Evolutionary conservation across 2,329 filamentous ascomycete species (phyloP).

Genomic region (Hymenoscyphus fraxineus): DNA sequence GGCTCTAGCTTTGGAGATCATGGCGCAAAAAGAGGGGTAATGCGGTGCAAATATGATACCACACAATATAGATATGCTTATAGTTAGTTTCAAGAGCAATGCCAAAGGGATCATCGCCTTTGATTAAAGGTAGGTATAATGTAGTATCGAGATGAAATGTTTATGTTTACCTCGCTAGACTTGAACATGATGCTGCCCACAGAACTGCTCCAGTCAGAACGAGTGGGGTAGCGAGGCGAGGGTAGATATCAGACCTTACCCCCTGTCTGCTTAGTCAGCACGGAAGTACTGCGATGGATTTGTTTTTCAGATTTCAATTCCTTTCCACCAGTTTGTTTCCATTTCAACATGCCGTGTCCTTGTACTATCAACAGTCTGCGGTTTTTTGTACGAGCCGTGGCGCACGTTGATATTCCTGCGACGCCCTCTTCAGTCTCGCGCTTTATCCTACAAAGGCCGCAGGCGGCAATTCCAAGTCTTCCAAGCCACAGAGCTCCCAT

Average conservation of each 20-base stretch:
- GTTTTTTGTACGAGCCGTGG: slow-evolving; percentile 31
- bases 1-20: too few relatives aligned
- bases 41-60: too few relatives aligned
- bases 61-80: too few relatives aligned
- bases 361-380: slow-evolving; percentile 29
- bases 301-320: slow-evolving; percentile 1
- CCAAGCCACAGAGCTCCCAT: background rate
- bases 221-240: too few relatives aligned
- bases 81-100: too few relatives aligned
- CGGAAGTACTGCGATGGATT: background rate
- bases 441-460: slow-evolving; percentile 7
- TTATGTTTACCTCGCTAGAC: too few relatives aligned
- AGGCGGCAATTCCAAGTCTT: background rate
- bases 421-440: background rate
- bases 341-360: slow-evolving; percentile 30
- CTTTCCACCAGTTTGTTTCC: background rate
- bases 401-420: slow-evolving; percentile 29
- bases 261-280: background rate
- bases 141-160: too few relatives aligned
- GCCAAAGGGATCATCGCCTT: too few relatives aligned
- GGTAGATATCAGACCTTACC: background rate
- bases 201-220: too few relatives aligned
- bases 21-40: too few relatives aligned
- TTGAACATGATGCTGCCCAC: too few relatives aligned
- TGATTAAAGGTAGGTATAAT: too few relatives aligned